Evolutionary conservation across 2,329 filamentous ascomycete genomes (phyloP), one percentile per base, ranked within the genome.

Genomic region (Sordariomycetes sp.): DNA sequence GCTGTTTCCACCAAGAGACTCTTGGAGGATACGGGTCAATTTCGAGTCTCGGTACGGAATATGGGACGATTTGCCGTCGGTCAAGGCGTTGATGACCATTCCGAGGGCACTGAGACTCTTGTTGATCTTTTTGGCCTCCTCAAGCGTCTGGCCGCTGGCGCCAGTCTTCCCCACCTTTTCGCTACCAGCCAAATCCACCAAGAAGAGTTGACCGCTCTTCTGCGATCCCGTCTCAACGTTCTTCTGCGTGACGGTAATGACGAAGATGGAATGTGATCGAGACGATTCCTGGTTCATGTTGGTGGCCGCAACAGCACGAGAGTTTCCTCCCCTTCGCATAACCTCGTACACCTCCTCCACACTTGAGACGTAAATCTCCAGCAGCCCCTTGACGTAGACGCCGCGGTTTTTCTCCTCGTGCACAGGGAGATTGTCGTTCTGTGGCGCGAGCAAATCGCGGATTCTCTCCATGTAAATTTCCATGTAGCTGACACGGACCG

Each of bases 391-490:
- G 51, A 96, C 92, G 51, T 96, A 96, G 2, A 96, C 90, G 35
- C 92, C 92, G 40, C 86, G 75, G 54, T 82, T 92, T 72, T 95
- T 94, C 62, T 96, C 92, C 53, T 98, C 92, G 63, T 96, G 92
- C n/a, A 96, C 81, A 1, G 90, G 88, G 34, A 98, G 68, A 54
- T 96, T 96, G 64, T 95, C 90, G 60, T 96, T 94, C 40, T 88
- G 83, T 9, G 92, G 92, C 17, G 82, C 79, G 43, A 98, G 67
- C 51, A 98, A 64, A 76, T 98, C 92, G 50, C 90, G 79, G 57
- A 98, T 96, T 47, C 84, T 79, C 66, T 98, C 92, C 92, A 96
- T 98, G 68, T 98, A 98, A 44, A 98, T 96, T 63, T 98, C 92
- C 88, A 98, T 95, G 63, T 96, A 96, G 60, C 87, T 94, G 53